phyloP scores from a whole-genome alignment of 2,329 filamentous ascomycete species.

The Colletotrichum falcatum region DNA sequence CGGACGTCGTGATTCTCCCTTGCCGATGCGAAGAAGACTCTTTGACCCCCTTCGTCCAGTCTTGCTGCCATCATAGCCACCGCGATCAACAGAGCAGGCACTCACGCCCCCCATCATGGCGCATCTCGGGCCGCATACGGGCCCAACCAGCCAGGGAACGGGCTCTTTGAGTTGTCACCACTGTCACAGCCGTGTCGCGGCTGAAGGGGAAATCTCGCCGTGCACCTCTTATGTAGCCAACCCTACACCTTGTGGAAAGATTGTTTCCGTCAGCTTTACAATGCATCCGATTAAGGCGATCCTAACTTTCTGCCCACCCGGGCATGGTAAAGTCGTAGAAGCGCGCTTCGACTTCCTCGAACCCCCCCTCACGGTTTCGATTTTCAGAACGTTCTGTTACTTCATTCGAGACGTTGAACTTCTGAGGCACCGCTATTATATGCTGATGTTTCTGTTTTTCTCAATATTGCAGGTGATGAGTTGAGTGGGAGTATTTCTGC shows the following conservation, averaged over 20 bases:
- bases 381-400: constrained; percentile 14
- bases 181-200: constrained; percentile 40
- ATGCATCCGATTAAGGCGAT: not conserved
- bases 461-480: not conserved
- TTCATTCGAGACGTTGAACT: constrained; percentile 8
- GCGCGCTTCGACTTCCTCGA: constrained; percentile 5
- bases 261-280: not conserved
- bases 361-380: constrained; percentile 19
- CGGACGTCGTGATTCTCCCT: too few species aligned
- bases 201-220: constrained; percentile 5
- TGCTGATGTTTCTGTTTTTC: not conserved
- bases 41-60: constrained; percentile 29
- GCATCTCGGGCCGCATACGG: not conserved
- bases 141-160: constrained; percentile 1
- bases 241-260: not conserved
- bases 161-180: constrained; percentile 32
- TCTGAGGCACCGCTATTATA: constrained; percentile 17
- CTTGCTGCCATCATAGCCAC: constrained; percentile 8
- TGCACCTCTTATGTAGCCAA: constrained; percentile 16
- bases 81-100: not conserved
- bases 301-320: not conserved
- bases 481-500: not conserved
- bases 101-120: not conserved
- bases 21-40: constrained; percentile 5
- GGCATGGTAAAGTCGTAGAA: not conserved